Conservation (phyloP, 2,329 filamentous ascomycete genomes). For the Xylariales sp. region DNA sequence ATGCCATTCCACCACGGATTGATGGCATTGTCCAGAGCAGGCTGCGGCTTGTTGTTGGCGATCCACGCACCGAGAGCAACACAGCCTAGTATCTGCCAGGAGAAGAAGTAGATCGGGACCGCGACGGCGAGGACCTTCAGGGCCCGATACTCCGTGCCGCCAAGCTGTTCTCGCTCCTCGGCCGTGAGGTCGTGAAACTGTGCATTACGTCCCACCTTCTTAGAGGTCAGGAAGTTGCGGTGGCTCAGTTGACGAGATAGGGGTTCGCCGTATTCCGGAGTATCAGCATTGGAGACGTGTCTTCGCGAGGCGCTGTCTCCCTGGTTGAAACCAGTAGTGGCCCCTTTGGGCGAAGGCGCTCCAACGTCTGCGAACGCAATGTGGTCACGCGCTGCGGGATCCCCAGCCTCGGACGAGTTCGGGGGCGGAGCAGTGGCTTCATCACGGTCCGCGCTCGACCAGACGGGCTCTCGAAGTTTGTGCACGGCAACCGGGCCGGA, state of each 20-base stretch:
- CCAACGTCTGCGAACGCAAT: slow-evolving; percentile 8
- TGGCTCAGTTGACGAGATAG: not conserved
- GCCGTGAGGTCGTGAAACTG: slow-evolving; percentile 44
- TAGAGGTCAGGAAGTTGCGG: slow-evolving; percentile 8
- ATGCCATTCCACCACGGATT: slow-evolving; percentile 53
- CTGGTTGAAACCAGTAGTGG: slow-evolving; percentile 1
- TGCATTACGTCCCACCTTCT: slow-evolving; percentile 37
- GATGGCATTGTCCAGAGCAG: slow-evolving; percentile 27
- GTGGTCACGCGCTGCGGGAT: slow-evolving; percentile 4
- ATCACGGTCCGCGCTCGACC: not conserved
- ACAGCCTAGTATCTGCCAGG: slow-evolving; percentile 55
- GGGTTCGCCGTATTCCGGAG: not conserved
- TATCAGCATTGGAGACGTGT: not conserved
- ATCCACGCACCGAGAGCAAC: slow-evolving; percentile 49
- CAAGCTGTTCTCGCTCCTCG: slow-evolving; percentile 43
- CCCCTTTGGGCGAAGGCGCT: not conserved
- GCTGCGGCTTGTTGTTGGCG: slow-evolving; percentile 40
- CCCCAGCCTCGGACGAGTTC: not conserved
- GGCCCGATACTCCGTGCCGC: slow-evolving; percentile 49
- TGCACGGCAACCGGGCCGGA: slow-evolving; percentile 9
- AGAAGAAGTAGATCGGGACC: slow-evolving; percentile 44
- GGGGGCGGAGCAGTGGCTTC: not conserved
- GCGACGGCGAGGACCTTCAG: slow-evolving; percentile 43
- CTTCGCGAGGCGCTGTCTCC: not conserved
- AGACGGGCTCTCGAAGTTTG: slow-evolving; percentile 5